phyloP scores from a whole-genome alignment of 2,329 filamentous ascomycete species.

The Aspergillus nomiae region DNA sequence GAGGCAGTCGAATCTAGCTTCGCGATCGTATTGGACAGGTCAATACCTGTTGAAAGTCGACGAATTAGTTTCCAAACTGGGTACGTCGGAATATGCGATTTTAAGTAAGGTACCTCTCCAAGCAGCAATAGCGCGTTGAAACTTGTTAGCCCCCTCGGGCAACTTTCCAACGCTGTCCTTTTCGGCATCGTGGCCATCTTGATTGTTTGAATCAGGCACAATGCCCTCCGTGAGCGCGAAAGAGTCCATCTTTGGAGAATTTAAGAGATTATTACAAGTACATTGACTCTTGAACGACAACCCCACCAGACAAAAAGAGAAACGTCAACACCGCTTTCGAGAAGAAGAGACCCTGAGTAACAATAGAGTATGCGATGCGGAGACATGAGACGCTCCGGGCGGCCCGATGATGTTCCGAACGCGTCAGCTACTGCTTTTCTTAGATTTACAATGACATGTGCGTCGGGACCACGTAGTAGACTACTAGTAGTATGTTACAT shows the following conservation, averaged over 20 bases:
- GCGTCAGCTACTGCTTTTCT: conserved; percentile 16
- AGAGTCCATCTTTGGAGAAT: conserved; percentile 41
- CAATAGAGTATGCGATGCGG: conserved; percentile 23
- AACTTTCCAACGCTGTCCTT: conserved; percentile 31
- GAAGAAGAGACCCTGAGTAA: background rate
- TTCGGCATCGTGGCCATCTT: conserved; percentile 28
- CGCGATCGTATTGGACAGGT: conserved; percentile 79
- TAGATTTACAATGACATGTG: background rate
- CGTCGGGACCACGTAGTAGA: background rate
- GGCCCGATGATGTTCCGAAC: conserved; percentile 36
- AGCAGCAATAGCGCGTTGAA: conserved; percentile 91
- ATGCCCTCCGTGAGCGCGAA: conserved; percentile 46
- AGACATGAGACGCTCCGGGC: conserved; percentile 34
- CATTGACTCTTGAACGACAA: conserved; percentile 13
- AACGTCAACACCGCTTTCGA: conserved; percentile 12
- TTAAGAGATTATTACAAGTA: conserved; percentile 2
- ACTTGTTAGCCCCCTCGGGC: conserved; percentile 77
- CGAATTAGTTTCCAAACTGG: conserved; percentile 4
- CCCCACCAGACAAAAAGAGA: conserved; percentile 28
- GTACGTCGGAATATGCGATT: background rate
- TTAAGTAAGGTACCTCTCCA: conserved; percentile 79
- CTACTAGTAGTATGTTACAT: background rate
- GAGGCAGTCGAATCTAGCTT: conserved; percentile 91
- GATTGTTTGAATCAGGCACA: conserved; percentile 32
- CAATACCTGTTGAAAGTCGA: conserved; percentile 64